phyloP scores from a whole-genome alignment of 2,329 filamentous ascomycete genomes.

The Fusarium liriodendri region DNA sequence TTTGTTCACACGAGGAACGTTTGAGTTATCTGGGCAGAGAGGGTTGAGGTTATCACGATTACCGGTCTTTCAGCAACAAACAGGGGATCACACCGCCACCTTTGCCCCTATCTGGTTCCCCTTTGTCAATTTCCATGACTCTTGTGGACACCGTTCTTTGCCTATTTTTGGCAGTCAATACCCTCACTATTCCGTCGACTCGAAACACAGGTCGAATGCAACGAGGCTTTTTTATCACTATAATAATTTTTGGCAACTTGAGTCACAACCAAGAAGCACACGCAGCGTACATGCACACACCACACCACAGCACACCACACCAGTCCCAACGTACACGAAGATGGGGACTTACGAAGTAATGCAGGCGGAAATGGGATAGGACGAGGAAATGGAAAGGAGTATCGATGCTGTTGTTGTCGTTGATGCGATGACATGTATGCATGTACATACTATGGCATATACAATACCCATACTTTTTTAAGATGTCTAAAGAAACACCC shows the following conservation, averaged over 20 bases:
- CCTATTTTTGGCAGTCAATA: neutral
- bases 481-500: conserved; percentile 13
- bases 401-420: conserved; percentile 11
- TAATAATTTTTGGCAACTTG: conserved; percentile 8
- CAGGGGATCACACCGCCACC: conserved; percentile 4
- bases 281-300: conserved; percentile 17
- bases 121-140: conserved; percentile 2
- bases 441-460: conserved; percentile 34
- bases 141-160: neutral
- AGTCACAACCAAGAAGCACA: conserved; percentile 4
- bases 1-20: conserved; percentile 22
- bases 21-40: neutral
- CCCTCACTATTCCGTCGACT: neutral
- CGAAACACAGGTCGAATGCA: neutral
- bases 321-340: conserved; percentile 29
- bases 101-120: neutral
- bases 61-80: neutral
- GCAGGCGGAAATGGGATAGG: conserved; percentile 18
- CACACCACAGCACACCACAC: conserved; percentile 9
- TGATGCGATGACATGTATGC: neutral
- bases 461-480: conserved; percentile 38
- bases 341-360: conserved; percentile 36
- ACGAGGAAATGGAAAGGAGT: conserved; percentile 8
- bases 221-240: conserved; percentile 13
- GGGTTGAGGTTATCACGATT: neutral